A percentile compares a stretch with the other conserved stretches of the same genome.
These are phyloP conservation scores for Ophiognomonia clavigignenti-juglandacearum DNA, from an alignment of 2,329 filamentous ascomycete genomes.

Conservation along the genomic window DNA sequence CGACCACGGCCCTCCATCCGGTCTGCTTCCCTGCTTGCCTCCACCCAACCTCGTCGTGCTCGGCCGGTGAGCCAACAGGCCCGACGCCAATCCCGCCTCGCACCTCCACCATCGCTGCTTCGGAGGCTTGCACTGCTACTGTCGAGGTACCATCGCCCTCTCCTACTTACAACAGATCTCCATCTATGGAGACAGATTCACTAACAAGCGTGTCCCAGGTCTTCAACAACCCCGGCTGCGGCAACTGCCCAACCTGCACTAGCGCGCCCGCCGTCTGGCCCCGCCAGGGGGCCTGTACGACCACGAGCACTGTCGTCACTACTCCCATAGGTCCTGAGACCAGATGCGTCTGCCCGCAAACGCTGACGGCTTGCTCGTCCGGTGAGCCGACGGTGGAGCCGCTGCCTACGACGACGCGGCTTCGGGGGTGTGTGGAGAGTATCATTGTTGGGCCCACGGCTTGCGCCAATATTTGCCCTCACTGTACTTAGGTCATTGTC, in stretches of 20 bases:
- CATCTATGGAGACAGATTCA: neutral
- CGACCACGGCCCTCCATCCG: neutral
- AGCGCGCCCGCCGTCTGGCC: neutral
- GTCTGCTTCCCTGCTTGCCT: neutral
- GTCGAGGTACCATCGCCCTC: neutral
- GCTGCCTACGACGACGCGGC: neutral
- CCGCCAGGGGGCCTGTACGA: neutral
- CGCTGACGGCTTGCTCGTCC: neutral
- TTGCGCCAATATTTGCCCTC: constrained; percentile 1
- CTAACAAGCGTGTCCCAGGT: neutral
- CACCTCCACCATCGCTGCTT: neutral
- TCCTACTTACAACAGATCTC: neutral
- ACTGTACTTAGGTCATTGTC: neutral
- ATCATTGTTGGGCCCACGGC: neutral
- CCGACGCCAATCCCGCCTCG: neutral
- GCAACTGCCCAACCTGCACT: neutral
- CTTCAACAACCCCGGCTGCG: neutral
- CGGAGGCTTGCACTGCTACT: constrained; percentile 1
- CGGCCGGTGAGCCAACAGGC: constrained; percentile 4
- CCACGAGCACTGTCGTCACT: neutral
- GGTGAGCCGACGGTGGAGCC: neutral
- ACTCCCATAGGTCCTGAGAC: neutral
- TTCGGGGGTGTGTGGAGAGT: neutral
- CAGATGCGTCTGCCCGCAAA: neutral
- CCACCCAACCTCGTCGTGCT: neutral